Evolutionary conservation across 345 rosid genomes (phyloP), one percentile per base, ranked within the genome.

Genomic region (Ceriops zippeliana): DNA sequence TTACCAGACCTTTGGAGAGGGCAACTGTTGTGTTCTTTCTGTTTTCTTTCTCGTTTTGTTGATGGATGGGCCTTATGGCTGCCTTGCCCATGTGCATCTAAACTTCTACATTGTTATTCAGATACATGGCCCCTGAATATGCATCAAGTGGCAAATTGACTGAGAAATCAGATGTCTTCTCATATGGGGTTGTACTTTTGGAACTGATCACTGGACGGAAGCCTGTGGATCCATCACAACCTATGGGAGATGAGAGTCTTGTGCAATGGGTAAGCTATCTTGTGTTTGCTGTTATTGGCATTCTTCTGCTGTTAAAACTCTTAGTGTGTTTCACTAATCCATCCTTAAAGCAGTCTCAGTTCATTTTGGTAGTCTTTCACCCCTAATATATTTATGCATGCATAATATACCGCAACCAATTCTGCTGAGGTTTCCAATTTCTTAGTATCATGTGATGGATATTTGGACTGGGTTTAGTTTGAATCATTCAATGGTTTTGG

Each of bases 51-150:
- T 30, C 22, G 52, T 19, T 13, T 56, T 42, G 22, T 22, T 47
- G 24, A 5, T 58, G 34, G 22, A n/a, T 1, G 0, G 32, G 21
- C 30, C 20, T 16, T 54, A 61, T 37, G 15, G 52, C 22, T 8
- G 30, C 28, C 52, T 5, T 58, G 49, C 11, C 58, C 51, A 60
- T 31, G 8, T 63, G 42, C 52, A 72, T 57, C 63, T 62, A 38
- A 58, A 69, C 46, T 3, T 72, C 61, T 60, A 7, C 7, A 32
- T 76, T 59, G 69, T 67, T 47, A 58, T 76, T 62, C 86, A 93
- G 99, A 75, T 93, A 93, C 77, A 80, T 93, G 93, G 99, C 99
- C 77, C 98, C 96, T 66, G 99, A 93, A 78, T 93, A 93, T 85
- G 99, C 96, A 81, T 81, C 92, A 70, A 93, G 96, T 73, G 99